phyloP scores from a whole-genome alignment of 345 rosid species.

The Rubroshorea leprosula region DNA sequence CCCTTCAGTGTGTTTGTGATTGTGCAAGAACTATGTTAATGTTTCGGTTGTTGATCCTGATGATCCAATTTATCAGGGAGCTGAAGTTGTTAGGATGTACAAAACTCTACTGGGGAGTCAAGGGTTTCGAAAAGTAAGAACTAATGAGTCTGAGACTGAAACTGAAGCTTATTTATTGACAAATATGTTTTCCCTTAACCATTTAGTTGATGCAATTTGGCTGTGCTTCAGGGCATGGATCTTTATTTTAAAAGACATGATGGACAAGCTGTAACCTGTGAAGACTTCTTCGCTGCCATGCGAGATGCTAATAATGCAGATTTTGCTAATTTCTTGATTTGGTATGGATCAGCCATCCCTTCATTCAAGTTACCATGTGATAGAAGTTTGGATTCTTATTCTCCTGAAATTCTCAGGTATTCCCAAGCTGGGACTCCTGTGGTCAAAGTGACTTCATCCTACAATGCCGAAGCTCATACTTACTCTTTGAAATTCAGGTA shows the following conservation, averaged over 20 bases:
- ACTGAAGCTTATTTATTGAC: not conserved
- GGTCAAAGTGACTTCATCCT: conserved; percentile 76
- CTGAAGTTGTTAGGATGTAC: conserved; percentile 99
- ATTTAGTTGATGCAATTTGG: conserved; percentile 13
- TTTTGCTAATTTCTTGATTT: conserved; percentile 85
- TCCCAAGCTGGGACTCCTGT: conserved; percentile 97
- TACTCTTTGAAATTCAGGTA: conserved; percentile 91
- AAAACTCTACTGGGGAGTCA: conserved; percentile 84
- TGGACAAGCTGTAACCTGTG: conserved; percentile 97
- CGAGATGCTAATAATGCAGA: conserved; percentile 92
- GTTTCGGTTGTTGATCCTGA: conserved; percentile 9
- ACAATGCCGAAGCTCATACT: conserved; percentile 62
- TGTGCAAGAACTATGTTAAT: conserved; percentile 12
- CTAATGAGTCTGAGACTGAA: conserved; percentile 3
- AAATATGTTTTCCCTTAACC: not conserved
- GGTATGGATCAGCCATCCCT: conserved; percentile 38
- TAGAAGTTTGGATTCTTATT: conserved; percentile 11
- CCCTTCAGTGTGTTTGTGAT: not conserved
- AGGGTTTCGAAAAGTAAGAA: conserved; percentile 85
- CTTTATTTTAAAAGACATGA: conserved; percentile 93
- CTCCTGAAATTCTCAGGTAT: conserved; percentile 53
- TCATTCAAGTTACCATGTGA: conserved; percentile 8
- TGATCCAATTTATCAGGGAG: conserved; percentile 59
- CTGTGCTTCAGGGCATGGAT: conserved; percentile 78
- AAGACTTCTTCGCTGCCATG: conserved; percentile 96